Evolutionary conservation across 1,284 basidiomycete genomes (phyloP), one percentile per base, ranked within the genome.

Genomic region (Pyrrhoderma lamaoense): DNA sequence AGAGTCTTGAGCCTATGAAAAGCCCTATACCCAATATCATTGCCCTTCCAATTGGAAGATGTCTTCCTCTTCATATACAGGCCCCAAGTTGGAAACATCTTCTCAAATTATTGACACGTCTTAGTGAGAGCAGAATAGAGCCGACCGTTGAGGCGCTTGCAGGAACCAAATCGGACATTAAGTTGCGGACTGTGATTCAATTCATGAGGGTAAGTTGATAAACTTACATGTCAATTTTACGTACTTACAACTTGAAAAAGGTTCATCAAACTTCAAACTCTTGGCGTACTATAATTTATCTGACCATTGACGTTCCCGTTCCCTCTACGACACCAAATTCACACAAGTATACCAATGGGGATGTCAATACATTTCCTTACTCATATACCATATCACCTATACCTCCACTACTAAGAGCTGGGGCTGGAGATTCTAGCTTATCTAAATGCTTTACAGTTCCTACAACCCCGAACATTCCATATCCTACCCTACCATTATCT

Each of bases 211-310:
- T 85, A 57, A 54, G 71, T 54, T 19, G 25, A 54, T 4, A 8
- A 22, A 43, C 18, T 43, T 31, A 48, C 45, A n/a, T n/a, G n/a
- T n/a, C n/a, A 44, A 50, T 42, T 13, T 18, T 25, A 21, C 42
- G 22, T 22, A 36, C 37, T 31, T 31, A 25, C 27, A 36, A 31
- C 53, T 25, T 35, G 27, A 11, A 5, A 31, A 48, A 85, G 83
- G 70, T 79, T 21, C 77, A 82, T 60, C 75, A 74, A 43, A 61
- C 70, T 25, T 74, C 79, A 0, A 60, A 67, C 3, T 76, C 80
- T 25, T 89, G 87, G 87, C 74, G 82, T 48, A 81, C 81, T 8
- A 69, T 88, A 18, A 61, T 89, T 8, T 89, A 85, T 71, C 77
- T 89, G 58, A 82, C 83, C 0, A 76, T 86, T 44, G 87, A 89